These are phyloP conservation scores for Ambrosia trifida DNA, from an alignment of 129 eudicot species.

Conservation along the genomic window DNA sequence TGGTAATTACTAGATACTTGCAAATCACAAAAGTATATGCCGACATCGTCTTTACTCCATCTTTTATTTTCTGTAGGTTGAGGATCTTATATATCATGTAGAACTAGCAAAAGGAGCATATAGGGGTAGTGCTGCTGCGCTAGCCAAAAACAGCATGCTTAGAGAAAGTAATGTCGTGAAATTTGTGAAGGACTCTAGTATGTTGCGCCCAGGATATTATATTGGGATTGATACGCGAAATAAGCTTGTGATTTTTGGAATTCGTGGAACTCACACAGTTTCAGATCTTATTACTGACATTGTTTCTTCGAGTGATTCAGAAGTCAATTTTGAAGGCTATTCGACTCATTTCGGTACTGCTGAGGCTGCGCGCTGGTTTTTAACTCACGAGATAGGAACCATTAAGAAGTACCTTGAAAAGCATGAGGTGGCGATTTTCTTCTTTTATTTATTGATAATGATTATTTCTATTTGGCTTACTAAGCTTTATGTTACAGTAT, in stretches of 20 bases:
- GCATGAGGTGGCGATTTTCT: conserved; percentile 60
- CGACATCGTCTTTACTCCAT: background rate
- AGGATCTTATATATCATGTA: conserved; percentile 83
- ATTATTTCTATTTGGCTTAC: conserved; percentile 4
- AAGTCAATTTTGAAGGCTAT: conserved; percentile 79
- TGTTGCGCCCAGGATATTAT: conserved; percentile 87
- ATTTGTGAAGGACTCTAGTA: conserved; percentile 70
- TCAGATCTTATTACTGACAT: conserved; percentile 85
- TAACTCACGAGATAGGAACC: conserved; percentile 70
- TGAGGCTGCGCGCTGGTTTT: conserved; percentile 99
- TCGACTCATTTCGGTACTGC: conserved; percentile 92
- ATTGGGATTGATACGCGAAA: conserved; percentile 76
- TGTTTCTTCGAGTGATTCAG: conserved; percentile 77
- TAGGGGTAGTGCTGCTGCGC: conserved; percentile 56
- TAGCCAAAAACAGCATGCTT: conserved; percentile 88
- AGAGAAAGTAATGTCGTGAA: conserved; percentile 80
- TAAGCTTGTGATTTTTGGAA: conserved; percentile 84
- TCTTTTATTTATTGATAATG: background rate
- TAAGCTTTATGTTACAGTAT: background rate
- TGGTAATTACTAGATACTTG: conserved; percentile 46
- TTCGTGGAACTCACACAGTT: conserved; percentile 92
- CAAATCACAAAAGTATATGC: background rate
- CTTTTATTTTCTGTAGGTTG: conserved; percentile 43
- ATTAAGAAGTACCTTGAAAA: conserved; percentile 71
- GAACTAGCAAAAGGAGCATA: conserved; percentile 90